These are phyloP conservation scores for Diaporthe australafricana DNA, from an alignment of 2,329 filamentous ascomycete genomes.

Conservation along the genomic window DNA sequence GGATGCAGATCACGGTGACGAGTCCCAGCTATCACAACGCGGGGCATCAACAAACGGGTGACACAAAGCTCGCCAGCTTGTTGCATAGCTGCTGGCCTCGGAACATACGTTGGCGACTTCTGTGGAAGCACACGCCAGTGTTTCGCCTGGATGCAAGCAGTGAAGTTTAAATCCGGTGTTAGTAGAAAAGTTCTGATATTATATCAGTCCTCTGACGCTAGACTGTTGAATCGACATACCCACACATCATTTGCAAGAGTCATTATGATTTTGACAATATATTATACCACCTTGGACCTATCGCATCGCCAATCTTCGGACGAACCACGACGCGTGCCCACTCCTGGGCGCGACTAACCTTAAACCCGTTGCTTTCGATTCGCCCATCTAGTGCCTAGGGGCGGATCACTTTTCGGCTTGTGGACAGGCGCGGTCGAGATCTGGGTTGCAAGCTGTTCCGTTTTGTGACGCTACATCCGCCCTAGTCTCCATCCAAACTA, in stretches of 20 bases:
- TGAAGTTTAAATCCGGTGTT: background rate
- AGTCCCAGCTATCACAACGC: constrained; percentile 4
- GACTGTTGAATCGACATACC: background rate
- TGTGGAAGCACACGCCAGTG: background rate
- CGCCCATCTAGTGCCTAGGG: constrained; percentile 8
- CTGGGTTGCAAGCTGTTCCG: constrained; percentile 12
- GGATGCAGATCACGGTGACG: background rate
- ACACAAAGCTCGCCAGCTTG: background rate
- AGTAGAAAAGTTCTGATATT: background rate
- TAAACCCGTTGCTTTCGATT: background rate
- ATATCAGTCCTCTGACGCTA: background rate
- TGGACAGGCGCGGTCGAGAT: background rate
- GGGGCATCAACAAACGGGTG: background rate
- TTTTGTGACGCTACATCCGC: background rate
- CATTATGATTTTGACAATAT: constrained; percentile 1
- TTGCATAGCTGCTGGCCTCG: background rate
- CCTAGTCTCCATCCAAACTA: constrained; percentile 13
- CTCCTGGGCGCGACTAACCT: background rate
- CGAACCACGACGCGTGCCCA: constrained; percentile 22
- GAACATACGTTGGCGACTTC: background rate
- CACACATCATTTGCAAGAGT: background rate
- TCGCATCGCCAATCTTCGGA: constrained; percentile 4
- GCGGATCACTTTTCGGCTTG: constrained; percentile 3
- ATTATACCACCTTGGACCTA: constrained; percentile 15
- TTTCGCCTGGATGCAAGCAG: background rate